phyloP scores from a whole-genome alignment of 257 asterid species.

The Solanum peruvianum region DNA sequence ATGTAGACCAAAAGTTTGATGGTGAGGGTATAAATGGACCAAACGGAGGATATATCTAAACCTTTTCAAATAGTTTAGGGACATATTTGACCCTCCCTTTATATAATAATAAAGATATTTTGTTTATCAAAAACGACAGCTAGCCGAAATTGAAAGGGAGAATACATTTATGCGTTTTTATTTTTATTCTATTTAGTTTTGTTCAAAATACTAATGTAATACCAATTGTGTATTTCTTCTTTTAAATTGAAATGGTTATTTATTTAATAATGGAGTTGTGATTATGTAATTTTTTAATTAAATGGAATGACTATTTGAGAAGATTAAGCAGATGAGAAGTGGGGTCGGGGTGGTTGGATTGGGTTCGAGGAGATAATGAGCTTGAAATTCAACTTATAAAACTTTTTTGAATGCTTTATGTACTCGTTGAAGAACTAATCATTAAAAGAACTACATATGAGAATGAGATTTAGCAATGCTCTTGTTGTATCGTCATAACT shows the following conservation, averaged over 20 bases:
- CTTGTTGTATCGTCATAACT: neutral
- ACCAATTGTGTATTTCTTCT: neutral
- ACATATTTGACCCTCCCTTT: too few species aligned
- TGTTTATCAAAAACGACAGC: neutral
- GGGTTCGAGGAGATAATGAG: neutral
- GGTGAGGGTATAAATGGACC: too few species aligned
- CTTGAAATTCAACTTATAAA: neutral
- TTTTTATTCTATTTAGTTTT: neutral
- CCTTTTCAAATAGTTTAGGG: too few species aligned
- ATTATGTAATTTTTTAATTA: too few species aligned
- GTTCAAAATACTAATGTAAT: neutral
- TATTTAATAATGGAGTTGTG: neutral
- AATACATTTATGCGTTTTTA: neutral
- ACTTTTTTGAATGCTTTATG: neutral
- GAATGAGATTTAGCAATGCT: neutral
- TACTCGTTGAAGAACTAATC: neutral
- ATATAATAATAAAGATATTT: neutral
- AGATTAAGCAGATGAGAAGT: too few species aligned
- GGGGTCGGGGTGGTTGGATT: too few species aligned
- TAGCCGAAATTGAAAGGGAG: neutral
- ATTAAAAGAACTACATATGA: neutral
- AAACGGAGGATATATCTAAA: too few species aligned
- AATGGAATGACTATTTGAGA: neutral
- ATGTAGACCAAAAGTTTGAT: too few species aligned
- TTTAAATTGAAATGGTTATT: neutral